These are phyloP conservation scores for Parmales sp. DNA, from an alignment of 108 stramenopile species.

Conservation along the genomic window DNA sequence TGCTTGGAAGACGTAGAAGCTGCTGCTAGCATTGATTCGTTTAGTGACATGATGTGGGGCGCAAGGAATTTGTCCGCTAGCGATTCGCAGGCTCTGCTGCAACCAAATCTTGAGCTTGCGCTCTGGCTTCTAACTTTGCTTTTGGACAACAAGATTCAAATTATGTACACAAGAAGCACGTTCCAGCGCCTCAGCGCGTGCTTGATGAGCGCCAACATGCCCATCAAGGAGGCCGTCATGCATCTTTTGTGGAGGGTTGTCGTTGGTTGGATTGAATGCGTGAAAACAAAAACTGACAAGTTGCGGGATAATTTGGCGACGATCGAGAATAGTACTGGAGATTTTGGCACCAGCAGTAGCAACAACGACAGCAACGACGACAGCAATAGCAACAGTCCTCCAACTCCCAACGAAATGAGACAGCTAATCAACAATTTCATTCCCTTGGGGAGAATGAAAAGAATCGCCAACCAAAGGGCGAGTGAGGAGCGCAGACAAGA, in stretches of 20 bases:
- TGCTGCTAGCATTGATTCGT: neutral
- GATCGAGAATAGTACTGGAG: neutral
- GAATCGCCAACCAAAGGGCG: neutral
- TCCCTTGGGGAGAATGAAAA: too few species aligned
- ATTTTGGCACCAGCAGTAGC: too few species aligned
- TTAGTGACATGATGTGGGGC: conserved; percentile 5
- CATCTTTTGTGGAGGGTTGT: neutral
- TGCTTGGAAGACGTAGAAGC: conserved; percentile 2
- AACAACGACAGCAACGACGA: too few species aligned
- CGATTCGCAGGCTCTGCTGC: conserved; percentile 9
- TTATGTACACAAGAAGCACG: neutral
- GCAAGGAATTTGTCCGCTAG: neutral
- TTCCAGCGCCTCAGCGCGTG: neutral
- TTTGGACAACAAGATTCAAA: neutral
- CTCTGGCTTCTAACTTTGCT: neutral
- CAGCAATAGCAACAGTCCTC: too few species aligned
- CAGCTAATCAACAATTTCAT: too few species aligned
- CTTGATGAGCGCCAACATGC: conserved; percentile 12
- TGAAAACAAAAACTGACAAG: neutral
- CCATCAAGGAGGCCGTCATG: neutral
- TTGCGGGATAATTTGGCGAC: neutral
- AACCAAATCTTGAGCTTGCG: conserved; percentile 3
- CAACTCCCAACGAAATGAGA: too few species aligned
- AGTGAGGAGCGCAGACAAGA: conserved; percentile 4
- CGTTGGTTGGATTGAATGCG: neutral